Base-by-base conservation (phyloP, 176 grass and related monocot genomes). In the Alloteropsis semialata region DNA sequence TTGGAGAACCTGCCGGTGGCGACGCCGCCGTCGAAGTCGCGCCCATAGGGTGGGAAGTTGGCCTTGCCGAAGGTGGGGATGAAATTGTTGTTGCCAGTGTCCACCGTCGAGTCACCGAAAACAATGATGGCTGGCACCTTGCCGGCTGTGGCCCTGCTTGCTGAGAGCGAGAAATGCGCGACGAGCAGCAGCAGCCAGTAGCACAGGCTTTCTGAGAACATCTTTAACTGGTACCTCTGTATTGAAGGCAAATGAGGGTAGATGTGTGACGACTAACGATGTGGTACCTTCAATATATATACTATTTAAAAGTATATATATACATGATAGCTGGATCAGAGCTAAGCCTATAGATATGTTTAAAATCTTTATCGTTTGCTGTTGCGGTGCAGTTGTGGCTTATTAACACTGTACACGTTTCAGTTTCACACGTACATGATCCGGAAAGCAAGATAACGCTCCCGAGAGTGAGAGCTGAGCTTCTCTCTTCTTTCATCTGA, bases 1-100 rank as follows among this genome's bases (percentile, higher is more conserved):
- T 94, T 94, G 55, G 87, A 90, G 81, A 94, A 94, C 65, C 89
- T 78, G 59, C 89, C 89, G 39, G 92, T 94, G 77, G 92, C 57
- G 51, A 74, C 44, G 27, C 84, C 85, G 13, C 84, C 81, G 0
- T 36, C 30, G 56, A 87, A 87, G 76, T 94, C 87, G 12, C 77
- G 87, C 4, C 92, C 92, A 45, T 92, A 94, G 1, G 92, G 92
- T 9, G 66, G 65, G 84, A 92, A 94, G 67, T 94, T 88, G 77
- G 50, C 75, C 67, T 10, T 92, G 12, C 61, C 77, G 2, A 85
- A 0, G 59, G 89, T 94, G 17, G 33, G 50, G 58, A 90, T 90
- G 71, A 75, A 88, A 21, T 94, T 75, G 76, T 94, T 94, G 92
- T 94, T 94, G 59, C 92, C 89, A 10, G 87, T 0, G 30, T 92